A percentile compares a stretch with the other conserved stretches of the same genome.
Evolutionary conservation across 176 grass and related monocot species (phyloP).

Genomic region (Urochloa ruziziensis): DNA sequence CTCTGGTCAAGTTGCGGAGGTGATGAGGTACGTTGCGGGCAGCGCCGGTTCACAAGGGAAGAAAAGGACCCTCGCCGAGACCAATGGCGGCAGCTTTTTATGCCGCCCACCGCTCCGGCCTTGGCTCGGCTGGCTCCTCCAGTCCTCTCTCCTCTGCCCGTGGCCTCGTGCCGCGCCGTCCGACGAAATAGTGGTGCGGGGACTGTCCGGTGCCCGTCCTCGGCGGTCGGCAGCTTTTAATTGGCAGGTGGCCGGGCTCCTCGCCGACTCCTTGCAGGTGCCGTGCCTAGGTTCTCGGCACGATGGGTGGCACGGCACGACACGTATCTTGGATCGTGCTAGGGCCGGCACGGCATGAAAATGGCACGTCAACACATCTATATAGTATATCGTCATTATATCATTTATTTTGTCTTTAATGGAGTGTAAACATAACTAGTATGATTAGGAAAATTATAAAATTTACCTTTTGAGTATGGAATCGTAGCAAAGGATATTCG

Average conservation of each 20-base stretch:
- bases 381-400: too few species aligned
- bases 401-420: too few species aligned
- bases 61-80: neutral
- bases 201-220: neutral
- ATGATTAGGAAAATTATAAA: too few species aligned
- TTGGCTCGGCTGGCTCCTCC: neutral
- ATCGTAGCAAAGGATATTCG: too few species aligned
- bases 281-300: too few species aligned
- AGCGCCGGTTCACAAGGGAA: slow-evolving; percentile 10
- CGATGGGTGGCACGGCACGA: too few species aligned
- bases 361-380: too few species aligned
- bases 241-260: neutral
- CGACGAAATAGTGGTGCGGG: neutral
- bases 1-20: neutral
- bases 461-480: too few species aligned
- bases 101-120: slow-evolving; percentile 17
- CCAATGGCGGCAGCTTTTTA: slow-evolving; percentile 9
- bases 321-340: too few species aligned
- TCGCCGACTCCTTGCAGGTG: neutral
- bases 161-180: neutral
- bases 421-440: too few species aligned
- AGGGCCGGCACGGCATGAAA: too few species aligned
- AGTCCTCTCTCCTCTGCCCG: neutral
- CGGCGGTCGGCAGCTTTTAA: neutral
- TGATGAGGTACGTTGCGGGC: neutral